phyloP scores from a whole-genome alignment of 163 green algal genomes.

The Chlamydomonas reinhardtii region DNA sequence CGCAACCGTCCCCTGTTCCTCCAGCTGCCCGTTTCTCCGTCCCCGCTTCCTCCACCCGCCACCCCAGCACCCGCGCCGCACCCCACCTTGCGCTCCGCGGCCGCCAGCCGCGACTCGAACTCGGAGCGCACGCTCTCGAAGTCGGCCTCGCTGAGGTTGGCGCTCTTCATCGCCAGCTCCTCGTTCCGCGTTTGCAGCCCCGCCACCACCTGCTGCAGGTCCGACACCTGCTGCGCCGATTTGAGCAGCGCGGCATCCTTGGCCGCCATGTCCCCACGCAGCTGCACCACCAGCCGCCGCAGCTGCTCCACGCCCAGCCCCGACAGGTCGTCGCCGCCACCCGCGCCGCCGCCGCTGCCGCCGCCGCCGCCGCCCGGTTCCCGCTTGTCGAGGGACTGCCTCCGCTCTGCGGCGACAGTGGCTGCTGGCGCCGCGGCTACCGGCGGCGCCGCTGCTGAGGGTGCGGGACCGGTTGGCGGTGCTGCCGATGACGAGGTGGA shows the following conservation, averaged over 20 bases:
- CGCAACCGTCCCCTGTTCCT: no score
- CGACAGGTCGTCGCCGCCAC: neutral
- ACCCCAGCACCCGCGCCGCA: no score
- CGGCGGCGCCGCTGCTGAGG: no score
- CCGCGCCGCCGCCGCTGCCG: neutral
- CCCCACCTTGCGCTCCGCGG: constrained; percentile 84
- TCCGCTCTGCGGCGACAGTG: neutral
- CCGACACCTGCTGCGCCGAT: constrained; percentile 67
- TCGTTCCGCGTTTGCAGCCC: constrained; percentile 76
- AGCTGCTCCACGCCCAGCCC: neutral
- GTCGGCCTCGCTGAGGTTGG: constrained; percentile 75
- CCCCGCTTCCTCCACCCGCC: no score
- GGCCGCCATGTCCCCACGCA: constrained; percentile 59
- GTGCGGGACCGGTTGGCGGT: neutral
- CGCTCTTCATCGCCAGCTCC: constrained; percentile 72
- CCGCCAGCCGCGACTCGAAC: constrained; percentile 77
- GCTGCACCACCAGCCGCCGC: constrained; percentile 32
- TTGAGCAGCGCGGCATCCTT: constrained; percentile 72
- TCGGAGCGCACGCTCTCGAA: constrained; percentile 61
- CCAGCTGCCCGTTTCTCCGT: no score
- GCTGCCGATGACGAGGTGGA: no score
- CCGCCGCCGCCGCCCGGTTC: neutral
- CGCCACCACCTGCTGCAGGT: constrained; percentile 59
- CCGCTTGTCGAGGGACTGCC: no score
- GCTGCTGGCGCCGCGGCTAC: no score